Base-by-base conservation (phyloP, 2,329 filamentous ascomycete species). In the Dactylonectria estremocensis region DNA sequence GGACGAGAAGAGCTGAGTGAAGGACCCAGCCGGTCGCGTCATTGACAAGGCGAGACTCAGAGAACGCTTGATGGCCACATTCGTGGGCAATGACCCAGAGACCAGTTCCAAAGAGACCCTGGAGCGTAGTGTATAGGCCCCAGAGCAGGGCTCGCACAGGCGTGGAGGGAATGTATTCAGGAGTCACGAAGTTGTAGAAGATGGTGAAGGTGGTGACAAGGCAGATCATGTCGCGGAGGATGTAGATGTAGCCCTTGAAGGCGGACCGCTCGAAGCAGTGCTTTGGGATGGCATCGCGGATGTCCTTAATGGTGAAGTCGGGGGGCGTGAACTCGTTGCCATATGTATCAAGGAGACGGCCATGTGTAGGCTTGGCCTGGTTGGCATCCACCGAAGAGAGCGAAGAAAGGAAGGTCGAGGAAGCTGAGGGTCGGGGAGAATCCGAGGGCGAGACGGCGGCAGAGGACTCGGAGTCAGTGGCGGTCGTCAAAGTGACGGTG, bases 31-130 rank as follows among this genome's bases (percentile, higher is more conserved):
- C 95, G 66, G 96, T 94, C 28, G 93, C 89, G 83, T 98, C 95
- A 86, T 98, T 98, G 80, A 98, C 83, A 13, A 90, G 85, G 86
- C 93, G 95, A 77, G 93, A 97, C n/a, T 93, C 86, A 48, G 96
- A 98, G 87, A 99, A 98, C 68, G 96, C 92, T 82, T 95, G 93
- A 85, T 99, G 96, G 73, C 96, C 96, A 80, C 96, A 98, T 87
- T 99, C 96, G 24, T 99, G 96, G 68, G 96, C 95, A 73, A 99
- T 86, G 69, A 99, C 94, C 96, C 96, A 99, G 66, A 98, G 81
- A 75, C 96, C 96, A 54, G 96, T 99, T 76, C 89, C 95, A 79
- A 97, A 95, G 66, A 98, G 88, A 76, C 96, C 95, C 86, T 99
- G 96, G 50, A 97, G 79, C 77, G 97, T 83, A 59, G 94, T 94